Conservation (phyloP, 345 rosid species). For the Murraya koenigii region DNA sequence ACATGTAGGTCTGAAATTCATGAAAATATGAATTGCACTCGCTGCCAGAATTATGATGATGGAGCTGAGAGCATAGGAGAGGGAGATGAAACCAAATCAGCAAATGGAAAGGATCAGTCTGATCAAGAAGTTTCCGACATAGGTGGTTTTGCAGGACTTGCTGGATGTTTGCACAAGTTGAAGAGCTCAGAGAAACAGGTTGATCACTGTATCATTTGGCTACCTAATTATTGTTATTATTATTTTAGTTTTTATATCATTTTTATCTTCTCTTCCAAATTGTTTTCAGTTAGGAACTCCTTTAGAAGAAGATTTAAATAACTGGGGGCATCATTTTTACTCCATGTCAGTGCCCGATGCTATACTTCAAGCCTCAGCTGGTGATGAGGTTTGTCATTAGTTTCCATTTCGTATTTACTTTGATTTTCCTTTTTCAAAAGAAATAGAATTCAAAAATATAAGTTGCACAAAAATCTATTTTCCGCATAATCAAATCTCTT, state of each 20-base stretch:
- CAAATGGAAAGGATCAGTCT: conserved; percentile 19
- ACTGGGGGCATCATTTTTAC: conserved; percentile 91
- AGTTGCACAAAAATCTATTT: not conserved
- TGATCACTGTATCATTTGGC: not conserved
- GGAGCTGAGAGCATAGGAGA: conserved; percentile 27
- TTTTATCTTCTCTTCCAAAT: conserved; percentile 7
- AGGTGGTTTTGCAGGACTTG: conserved; percentile 81
- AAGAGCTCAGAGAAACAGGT: conserved; percentile 91
- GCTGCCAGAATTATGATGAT: conserved; percentile 47
- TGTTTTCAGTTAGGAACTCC: conserved; percentile 77
- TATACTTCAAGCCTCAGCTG: conserved; percentile 89
- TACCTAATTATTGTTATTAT: not conserved
- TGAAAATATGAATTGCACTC: conserved; percentile 73
- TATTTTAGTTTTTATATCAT: not conserved
- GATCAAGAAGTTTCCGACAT: conserved; percentile 47
- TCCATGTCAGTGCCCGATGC: conserved; percentile 76
- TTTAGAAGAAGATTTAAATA: conserved; percentile 78
- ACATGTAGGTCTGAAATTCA: conserved; percentile 84
- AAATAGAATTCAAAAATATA: not conserved
- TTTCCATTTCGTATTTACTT: conserved; percentile 3
- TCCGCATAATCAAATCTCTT: not conserved
- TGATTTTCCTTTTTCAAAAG: not conserved
- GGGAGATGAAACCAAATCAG: conserved; percentile 32
- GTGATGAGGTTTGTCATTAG: conserved; percentile 63
- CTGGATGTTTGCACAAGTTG: conserved; percentile 65